These are phyloP conservation scores for Ananas comosus DNA, from an alignment of 176 grass and related monocot genomes.

Conservation along the genomic window DNA sequence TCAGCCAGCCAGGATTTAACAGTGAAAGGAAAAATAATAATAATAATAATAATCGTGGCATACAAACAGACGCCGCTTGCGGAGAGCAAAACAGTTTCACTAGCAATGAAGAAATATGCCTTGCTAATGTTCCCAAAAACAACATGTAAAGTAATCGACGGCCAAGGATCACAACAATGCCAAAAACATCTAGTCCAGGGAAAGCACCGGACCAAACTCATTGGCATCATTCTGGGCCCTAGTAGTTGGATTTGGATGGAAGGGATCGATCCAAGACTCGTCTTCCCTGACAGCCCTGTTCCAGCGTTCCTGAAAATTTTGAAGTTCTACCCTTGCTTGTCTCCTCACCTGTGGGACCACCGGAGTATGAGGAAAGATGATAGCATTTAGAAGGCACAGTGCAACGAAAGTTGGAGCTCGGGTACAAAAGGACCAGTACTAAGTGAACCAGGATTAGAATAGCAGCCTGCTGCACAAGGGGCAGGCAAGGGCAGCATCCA, in stretches of 20 bases:
- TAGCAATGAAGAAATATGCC: too few species aligned
- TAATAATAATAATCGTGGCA: too few species aligned
- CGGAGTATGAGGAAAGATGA: not conserved
- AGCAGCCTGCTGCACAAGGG: not conserved
- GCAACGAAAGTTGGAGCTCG: not conserved
- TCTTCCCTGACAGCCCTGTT: slow-evolving; percentile 50
- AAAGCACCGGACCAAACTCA: not conserved
- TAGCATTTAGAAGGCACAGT: not conserved
- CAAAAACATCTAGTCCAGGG: not conserved
- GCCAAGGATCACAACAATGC: not conserved
- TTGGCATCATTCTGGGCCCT: not conserved
- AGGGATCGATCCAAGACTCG: slow-evolving; percentile 54
- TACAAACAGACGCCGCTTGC: too few species aligned
- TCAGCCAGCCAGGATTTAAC: too few species aligned
- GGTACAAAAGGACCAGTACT: not conserved
- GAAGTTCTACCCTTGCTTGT: slow-evolving; percentile 44
- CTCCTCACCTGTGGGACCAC: slow-evolving; percentile 34
- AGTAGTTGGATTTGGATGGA: not conserved
- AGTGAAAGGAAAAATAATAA: too few species aligned
- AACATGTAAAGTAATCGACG: too few species aligned
- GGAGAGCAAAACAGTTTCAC: too few species aligned
- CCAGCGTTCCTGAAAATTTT: slow-evolving; percentile 56
- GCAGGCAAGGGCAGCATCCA: not conserved
- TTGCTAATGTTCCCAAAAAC: too few species aligned
- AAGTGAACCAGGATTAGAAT: not conserved